Evolutionary conservation across 2,329 filamentous ascomycete species (phyloP).

Genomic region (Claviceps arundinis): DNA sequence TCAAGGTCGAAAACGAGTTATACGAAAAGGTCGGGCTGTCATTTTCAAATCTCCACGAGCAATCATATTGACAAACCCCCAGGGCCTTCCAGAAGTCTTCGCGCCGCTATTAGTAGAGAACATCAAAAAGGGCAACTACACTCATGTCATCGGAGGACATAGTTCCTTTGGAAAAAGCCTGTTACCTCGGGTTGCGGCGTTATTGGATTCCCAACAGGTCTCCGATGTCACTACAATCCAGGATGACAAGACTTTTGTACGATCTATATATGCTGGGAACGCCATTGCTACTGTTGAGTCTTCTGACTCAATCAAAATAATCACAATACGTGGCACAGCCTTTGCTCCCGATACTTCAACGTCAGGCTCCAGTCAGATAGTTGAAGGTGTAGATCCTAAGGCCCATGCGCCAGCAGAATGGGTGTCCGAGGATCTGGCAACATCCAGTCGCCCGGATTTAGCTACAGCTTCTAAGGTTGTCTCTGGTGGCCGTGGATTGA

Average conservation of each 20-base stretch:
- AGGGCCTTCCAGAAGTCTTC: slow-evolving; percentile 87
- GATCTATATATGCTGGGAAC: slow-evolving; percentile 95
- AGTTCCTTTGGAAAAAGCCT: slow-evolving; percentile 95
- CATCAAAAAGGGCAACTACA: slow-evolving; percentile 89
- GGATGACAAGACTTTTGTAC: slow-evolving; percentile 85
- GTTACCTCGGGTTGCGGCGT: slow-evolving; percentile 77
- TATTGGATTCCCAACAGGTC: slow-evolving; percentile 85
- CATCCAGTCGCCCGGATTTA: slow-evolving; percentile 87
- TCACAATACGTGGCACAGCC: slow-evolving; percentile 87
- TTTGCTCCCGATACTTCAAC: slow-evolving; percentile 65
- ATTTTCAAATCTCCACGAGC: neutral
- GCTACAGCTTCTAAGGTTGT: slow-evolving; percentile 82
- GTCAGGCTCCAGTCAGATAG: slow-evolving; percentile 61
- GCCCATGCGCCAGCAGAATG: slow-evolving; percentile 63
- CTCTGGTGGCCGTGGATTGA: slow-evolving; percentile 84
- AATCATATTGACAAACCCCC: slow-evolving; percentile 4
- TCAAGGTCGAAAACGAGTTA: slow-evolving; percentile 74
- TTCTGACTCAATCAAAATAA: slow-evolving; percentile 68
- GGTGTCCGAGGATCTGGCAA: slow-evolving; percentile 85
- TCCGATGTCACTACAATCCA: slow-evolving; percentile 84
- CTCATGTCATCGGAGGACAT: slow-evolving; percentile 80
- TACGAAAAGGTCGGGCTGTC: slow-evolving; percentile 71
- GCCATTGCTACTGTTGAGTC: slow-evolving; percentile 94
- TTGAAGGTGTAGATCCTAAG: slow-evolving; percentile 77
- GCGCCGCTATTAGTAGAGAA: slow-evolving; percentile 91